Evolutionary conservation across 345 rosid species (phyloP).

Genomic region (Populus euphratica): DNA sequence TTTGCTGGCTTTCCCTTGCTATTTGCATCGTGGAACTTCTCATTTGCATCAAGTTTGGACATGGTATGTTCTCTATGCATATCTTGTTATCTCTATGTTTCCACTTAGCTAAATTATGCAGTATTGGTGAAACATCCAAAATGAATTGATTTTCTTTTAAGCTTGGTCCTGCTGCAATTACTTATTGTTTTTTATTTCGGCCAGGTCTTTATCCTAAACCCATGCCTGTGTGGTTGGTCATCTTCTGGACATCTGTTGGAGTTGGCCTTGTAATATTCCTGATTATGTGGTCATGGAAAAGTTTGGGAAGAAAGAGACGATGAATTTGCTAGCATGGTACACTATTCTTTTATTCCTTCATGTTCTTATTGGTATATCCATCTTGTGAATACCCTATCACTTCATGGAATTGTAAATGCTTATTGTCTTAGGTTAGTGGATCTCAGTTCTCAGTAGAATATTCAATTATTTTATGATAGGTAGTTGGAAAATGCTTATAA

Average conservation of each 20-base stretch:
- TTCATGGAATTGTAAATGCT: slow-evolving; percentile 45
- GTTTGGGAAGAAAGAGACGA: slow-evolving; percentile 56
- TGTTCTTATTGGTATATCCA: slow-evolving; percentile 20
- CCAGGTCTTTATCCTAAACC: slow-evolving; percentile 80
- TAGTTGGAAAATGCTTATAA: not conserved
- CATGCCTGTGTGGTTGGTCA: slow-evolving; percentile 77
- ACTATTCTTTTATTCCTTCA: slow-evolving; percentile 44
- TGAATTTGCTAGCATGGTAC: slow-evolving; percentile 32
- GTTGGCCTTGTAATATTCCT: slow-evolving; percentile 49
- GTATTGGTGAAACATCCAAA: not conserved
- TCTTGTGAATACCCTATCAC: slow-evolving; percentile 36
- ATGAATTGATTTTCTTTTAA: not conserved
- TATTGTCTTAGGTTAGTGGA: slow-evolving; percentile 33
- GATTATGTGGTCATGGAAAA: slow-evolving; percentile 71
- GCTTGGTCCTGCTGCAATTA: not conserved
- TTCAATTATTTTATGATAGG: not conserved
- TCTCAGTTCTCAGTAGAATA: slow-evolving; percentile 18
- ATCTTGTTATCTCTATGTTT: not conserved
- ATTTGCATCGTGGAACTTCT: slow-evolving; percentile 95
- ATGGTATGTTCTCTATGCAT: slow-evolving; percentile 44
- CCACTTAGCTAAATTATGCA: not conserved
- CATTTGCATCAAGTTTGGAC: slow-evolving; percentile 95
- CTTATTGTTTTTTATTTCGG: not conserved
- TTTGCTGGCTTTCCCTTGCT: slow-evolving; percentile 95
- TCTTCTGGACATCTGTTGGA: slow-evolving; percentile 70